These are phyloP conservation scores for Panicum miliaceum DNA, from an alignment of 176 grass and related monocot genomes.

Conservation along the genomic window DNA sequence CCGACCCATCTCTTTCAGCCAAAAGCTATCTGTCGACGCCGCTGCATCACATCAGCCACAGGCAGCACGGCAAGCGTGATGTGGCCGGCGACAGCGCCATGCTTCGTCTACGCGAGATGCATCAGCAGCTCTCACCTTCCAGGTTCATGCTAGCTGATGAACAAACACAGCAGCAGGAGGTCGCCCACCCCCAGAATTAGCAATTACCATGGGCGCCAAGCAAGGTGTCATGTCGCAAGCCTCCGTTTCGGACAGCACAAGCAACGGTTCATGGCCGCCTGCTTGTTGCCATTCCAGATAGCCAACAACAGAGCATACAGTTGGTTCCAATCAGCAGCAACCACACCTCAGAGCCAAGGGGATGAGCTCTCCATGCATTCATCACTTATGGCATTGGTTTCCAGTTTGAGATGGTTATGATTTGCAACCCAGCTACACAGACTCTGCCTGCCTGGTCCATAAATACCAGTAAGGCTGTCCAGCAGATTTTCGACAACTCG, in stretches of 20 bases:
- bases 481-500: neutral
- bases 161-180: neutral
- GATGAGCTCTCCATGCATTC: neutral
- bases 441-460: no score
- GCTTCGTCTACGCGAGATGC: neutral
- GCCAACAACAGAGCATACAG: neutral
- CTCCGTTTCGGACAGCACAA: neutral
- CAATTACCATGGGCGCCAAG: neutral
- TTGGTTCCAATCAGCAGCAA: neutral
- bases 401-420: neutral
- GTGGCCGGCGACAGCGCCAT: neutral
- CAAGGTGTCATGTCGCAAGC: neutral
- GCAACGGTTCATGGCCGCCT: neutral
- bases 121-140: neutral
- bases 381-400: neutral
- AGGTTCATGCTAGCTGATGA: neutral
- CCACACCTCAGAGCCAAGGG: neutral
- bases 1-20: neutral
- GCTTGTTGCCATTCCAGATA: neutral
- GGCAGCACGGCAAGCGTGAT: constrained; percentile 7
- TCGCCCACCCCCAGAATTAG: neutral
- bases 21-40: neutral
- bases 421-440: neutral
- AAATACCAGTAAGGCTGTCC: no score
- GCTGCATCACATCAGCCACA: neutral